Evolutionary conservation across 2,329 filamentous ascomycete species (phyloP), one percentile per base, ranked within the genome.

Genomic region (Phoma sp.): DNA sequence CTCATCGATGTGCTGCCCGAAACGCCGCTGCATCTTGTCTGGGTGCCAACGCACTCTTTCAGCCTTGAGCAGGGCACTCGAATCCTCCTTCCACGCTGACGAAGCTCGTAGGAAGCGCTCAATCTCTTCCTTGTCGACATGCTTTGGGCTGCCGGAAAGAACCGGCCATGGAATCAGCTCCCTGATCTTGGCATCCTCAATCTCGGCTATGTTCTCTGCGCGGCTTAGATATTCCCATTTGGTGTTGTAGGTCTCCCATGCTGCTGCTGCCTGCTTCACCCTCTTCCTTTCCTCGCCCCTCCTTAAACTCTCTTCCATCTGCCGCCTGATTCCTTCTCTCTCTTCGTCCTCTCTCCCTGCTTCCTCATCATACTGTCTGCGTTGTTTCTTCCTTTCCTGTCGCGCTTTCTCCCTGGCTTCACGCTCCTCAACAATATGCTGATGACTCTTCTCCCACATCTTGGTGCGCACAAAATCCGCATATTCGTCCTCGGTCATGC

Each of bases 401-500:
- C 73, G 73, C 74, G 74, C 67, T 65, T 65, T 56, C 76, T 77
- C 72, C 82, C 81, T 67, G 80, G 82, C 62, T 86, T 86, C 87
- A 52, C 88, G 84, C 74, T 95, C 92, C 67, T 95, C 90, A 0
- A 94, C 74, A 47, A 96, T 78, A 21, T 94, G 90, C 62, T 94
- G 88, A 70, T 96, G 87, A 48, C 90, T 96, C 78, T 91, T 92
- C 81, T 97, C 93, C 89, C 92, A 99, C 95, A 99, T 98, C 76
- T 87, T 88, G 47, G 84, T 84, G 17, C 94, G 86, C 35, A 99
- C 94, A 73, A 93, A 89, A 2, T 87, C 81, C 0, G 91, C 90
- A 73, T 98, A 99, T 74, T 97, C 90, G 25, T 98, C 93, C 65
- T 98, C 95, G 8, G 82, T 87, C 94, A 98, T 98, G 60, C 82